A percentile compares a stretch with the other conserved stretches of the same genome.
phyloP scores from a whole-genome alignment of 2,329 filamentous ascomycete genomes.

The Colletotrichum plurivorum region DNA sequence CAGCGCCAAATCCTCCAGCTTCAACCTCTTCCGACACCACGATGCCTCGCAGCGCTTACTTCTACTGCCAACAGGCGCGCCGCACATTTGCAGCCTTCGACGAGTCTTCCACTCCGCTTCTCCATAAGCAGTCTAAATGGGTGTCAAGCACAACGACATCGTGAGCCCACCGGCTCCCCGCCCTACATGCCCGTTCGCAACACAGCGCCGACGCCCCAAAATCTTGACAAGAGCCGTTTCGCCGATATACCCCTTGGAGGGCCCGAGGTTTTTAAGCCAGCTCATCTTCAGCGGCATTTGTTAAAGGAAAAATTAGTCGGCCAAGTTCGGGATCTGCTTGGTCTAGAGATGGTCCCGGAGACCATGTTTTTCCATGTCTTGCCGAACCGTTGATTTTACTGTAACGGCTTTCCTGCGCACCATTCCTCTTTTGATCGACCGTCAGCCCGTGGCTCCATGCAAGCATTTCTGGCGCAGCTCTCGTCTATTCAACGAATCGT shows the following conservation, averaged over 20 bases:
- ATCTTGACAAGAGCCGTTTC: no score
- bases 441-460: background rate
- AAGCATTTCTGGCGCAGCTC: background rate
- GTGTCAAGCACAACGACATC: no score
- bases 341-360: conserved; percentile 16
- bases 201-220: background rate
- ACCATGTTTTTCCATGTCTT: background rate
- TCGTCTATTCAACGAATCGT: conserved; percentile 13
- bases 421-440: background rate
- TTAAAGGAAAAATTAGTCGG: conserved; percentile 1
- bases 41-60: conserved; percentile 29
- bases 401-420: background rate
- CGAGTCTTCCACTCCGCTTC: background rate
- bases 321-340: background rate
- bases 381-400: conserved; percentile 2
- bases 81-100: conserved; percentile 15
- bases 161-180: no score
- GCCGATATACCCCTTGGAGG: background rate
- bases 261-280: conserved; percentile 2
- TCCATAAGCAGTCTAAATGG: no score
- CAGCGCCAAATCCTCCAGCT: conserved; percentile 29
- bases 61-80: conserved; percentile 21
- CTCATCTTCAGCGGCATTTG: conserved; percentile 1
- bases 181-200: background rate
- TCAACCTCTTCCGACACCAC: conserved; percentile 23